Evolutionary conservation across 176 grass and related monocot genomes (phyloP).

Genomic region (Bromus sterilis): DNA sequence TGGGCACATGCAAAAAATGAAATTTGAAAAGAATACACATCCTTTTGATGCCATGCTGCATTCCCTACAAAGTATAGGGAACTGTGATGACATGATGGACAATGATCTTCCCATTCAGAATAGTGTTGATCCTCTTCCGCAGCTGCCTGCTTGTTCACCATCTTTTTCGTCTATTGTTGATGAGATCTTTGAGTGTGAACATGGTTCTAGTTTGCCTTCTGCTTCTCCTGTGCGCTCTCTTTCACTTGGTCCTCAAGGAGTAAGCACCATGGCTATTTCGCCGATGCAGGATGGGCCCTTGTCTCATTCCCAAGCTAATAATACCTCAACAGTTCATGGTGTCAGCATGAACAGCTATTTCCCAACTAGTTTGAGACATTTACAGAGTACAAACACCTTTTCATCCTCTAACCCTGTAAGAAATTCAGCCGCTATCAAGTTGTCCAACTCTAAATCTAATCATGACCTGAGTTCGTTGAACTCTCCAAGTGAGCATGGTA

Average conservation of each 20-base stretch:
- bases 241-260: conserved; percentile 50
- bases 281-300: conserved; percentile 38
- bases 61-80: conserved; percentile 37
- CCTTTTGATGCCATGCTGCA: conserved; percentile 61
- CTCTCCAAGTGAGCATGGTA: conserved; percentile 34
- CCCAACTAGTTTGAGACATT: conserved; percentile 37
- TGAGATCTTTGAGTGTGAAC: conserved; percentile 76
- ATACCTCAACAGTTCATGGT: conserved; percentile 16
- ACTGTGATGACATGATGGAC: conserved; percentile 43
- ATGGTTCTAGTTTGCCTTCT: conserved; percentile 35
- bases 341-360: conserved; percentile 28
- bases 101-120: conserved; percentile 31
- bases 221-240: conserved; percentile 23
- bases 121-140: conserved; percentile 39
- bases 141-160: conserved; percentile 56
- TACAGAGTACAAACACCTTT: conserved; percentile 34
- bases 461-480: conserved; percentile 47
- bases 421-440: conserved; percentile 43
- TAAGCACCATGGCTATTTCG: conserved; percentile 27
- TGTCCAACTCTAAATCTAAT: conserved; percentile 43
- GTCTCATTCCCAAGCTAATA: conserved; percentile 36
- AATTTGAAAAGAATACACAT: conserved; percentile 48
- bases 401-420: conserved; percentile 33
- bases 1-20: conserved; percentile 59
- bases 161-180: conserved; percentile 96